Evolutionary conservation across 768 basidiomycete species (phyloP), one percentile per base, ranked within the genome.

Genomic region (Agaricus blazei): DNA sequence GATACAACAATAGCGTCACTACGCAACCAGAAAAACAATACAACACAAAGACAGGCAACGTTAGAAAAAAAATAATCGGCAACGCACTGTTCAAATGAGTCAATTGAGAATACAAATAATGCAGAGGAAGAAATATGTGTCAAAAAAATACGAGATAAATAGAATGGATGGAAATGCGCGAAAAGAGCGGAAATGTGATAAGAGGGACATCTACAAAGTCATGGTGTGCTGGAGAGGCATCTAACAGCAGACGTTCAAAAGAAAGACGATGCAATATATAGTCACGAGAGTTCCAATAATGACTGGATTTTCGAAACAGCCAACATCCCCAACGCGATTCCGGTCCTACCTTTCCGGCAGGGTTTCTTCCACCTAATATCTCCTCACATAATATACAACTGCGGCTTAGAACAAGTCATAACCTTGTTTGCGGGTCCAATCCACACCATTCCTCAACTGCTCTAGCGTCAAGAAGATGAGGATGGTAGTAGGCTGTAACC

Each of bases 401-500:
- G 19, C 19, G 19, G 19, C 9, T 64, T 52, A 68, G 9, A 69
- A 42, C 37, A 59, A 62, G n/a, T 64, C 66, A 38, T 67, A 67
- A 9, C 79, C 80, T 49, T 71, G 69, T 44, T 62, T 60, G 56
- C 85, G 70, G 52, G 78, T 68, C 68, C 75, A 83, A 62, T 91
- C 89, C 1, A 88, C 86, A 3, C 73, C 63, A 51, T 84, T 85
- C 79, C 83, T 91, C 60, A 91, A 67, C 68, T 91, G 89, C 64
- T 93, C 90, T 38, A 93, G 75, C 6, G 87, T 90, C 59, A 93
- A 67, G 75, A 92, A 93, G 66, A 92, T 93, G 38, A 93, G 76
- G 59, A 93, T 90, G 3, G 91, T 93, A 42, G 90, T 93, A 0
- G 90, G 91, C 65, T 93, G 88, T 38, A 93, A 77, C 67, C 91